Evolutionary conservation across 2,329 filamentous ascomycete genomes (phyloP).

Genomic region (Aureobasidium lini): DNA sequence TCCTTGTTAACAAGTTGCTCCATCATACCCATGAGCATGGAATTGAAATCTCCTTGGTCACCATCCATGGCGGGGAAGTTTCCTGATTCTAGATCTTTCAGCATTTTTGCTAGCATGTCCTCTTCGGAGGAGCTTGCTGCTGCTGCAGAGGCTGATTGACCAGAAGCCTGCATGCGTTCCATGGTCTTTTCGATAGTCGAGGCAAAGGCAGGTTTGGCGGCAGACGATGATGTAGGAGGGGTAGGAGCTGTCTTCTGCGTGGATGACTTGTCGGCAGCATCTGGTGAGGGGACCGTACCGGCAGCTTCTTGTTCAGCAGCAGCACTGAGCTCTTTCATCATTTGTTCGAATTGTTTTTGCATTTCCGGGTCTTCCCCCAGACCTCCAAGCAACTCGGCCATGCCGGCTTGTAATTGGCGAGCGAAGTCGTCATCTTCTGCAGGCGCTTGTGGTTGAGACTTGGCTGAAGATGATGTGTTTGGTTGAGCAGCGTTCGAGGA

Average conservation of each 20-base stretch:
- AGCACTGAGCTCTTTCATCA: conserved; percentile 62
- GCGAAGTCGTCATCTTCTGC: conserved; percentile 67
- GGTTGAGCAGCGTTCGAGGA: conserved; percentile 22
- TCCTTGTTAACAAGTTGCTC: conserved; percentile 98
- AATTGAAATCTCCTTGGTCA: conserved; percentile 78
- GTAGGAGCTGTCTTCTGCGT: conserved; percentile 20
- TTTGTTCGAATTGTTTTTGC: conserved; percentile 68
- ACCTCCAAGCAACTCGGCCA: conserved; percentile 74
- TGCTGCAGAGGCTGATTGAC: conserved; percentile 71
- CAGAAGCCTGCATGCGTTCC: conserved; percentile 89
- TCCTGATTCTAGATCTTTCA: conserved; percentile 75
- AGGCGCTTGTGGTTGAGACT: conserved; percentile 22
- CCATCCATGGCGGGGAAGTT: conserved; percentile 44
- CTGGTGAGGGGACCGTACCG: conserved; percentile 13
- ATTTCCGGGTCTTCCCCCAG: conserved; percentile 57
- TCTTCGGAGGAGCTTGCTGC: conserved; percentile 45
- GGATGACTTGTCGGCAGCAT: conserved; percentile 17
- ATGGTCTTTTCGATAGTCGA: conserved; percentile 91
- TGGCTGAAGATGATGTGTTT: conserved; percentile 18
- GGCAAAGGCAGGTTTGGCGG: conserved; percentile 55
- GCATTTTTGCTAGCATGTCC: conserved; percentile 83
- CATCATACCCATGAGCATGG: conserved; percentile 98
- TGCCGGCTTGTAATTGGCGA: conserved; percentile 79
- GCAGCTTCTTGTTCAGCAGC: conserved; percentile 28
- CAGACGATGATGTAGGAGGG: background rate